These are phyloP conservation scores for Musa acuminata DNA, from an alignment of 176 grass and related monocot species.

Conservation along the genomic window DNA sequence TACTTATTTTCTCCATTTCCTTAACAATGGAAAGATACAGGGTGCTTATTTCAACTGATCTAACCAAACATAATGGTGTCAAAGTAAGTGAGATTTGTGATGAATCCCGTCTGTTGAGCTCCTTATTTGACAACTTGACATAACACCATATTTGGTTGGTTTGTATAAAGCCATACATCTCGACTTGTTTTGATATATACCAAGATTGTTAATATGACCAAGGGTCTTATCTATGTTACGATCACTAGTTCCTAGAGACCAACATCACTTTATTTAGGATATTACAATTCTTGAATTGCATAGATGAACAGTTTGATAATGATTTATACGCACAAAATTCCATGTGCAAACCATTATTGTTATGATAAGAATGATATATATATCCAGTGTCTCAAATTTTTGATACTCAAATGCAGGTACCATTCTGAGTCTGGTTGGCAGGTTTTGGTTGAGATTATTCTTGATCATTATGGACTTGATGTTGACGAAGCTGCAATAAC, in stretches of 20 bases:
- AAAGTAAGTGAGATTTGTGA: neutral
- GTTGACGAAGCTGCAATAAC: slow-evolving; percentile 60
- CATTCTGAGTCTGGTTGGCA: slow-evolving; percentile 90
- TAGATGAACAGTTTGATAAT: neutral
- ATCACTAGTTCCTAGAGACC: no score
- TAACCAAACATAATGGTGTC: neutral
- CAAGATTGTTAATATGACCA: no score
- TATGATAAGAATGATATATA: neutral
- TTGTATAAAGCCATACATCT: no score
- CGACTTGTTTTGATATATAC: no score
- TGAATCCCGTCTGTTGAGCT: neutral
- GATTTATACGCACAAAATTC: neutral
- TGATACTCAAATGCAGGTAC: slow-evolving; percentile 43
- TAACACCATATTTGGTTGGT: no score
- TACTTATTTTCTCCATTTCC: neutral
- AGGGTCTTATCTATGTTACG: no score
- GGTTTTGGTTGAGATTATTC: slow-evolving; percentile 52
- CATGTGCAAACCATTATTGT: neutral
- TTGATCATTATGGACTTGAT: slow-evolving; percentile 87
- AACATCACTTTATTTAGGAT: neutral
- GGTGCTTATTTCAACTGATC: neutral
- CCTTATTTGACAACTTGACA: no score
- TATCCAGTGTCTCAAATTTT: no score
- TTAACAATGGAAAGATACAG: neutral
- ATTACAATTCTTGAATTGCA: neutral